A percentile compares a stretch with the other conserved stretches of the same genome.
Evolutionary conservation across 2,329 filamentous ascomycete species (phyloP).

Genomic region (Aphanoascus verrucosus): DNA sequence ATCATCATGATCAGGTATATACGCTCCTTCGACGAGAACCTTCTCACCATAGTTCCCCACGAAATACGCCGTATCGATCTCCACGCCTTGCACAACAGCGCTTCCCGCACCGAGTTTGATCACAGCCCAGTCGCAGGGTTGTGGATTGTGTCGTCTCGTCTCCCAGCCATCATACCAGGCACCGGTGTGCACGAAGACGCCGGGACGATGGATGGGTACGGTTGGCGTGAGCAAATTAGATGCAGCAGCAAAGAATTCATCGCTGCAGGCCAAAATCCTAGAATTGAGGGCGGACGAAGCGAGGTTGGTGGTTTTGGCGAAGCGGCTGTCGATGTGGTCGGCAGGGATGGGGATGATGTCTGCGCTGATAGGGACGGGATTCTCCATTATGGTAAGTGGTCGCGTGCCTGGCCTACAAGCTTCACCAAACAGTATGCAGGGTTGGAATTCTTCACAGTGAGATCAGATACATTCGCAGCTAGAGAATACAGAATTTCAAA

Average conservation of each 20-base stretch:
- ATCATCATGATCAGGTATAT: conserved; percentile 17
- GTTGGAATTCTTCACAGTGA: not conserved
- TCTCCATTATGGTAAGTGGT: conserved; percentile 5
- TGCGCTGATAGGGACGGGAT: not conserved
- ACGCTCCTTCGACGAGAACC: conserved; percentile 31
- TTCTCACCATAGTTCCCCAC: conserved; percentile 38
- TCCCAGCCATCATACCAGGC: conserved; percentile 59
- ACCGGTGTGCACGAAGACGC: conserved; percentile 49
- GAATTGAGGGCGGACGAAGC: conserved; percentile 40
- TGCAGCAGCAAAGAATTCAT: conserved; percentile 53
- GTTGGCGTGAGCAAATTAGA: conserved; percentile 49
- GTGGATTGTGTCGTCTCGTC: conserved; percentile 49
- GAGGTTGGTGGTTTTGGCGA: conserved; percentile 45
- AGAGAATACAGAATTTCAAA: no score
- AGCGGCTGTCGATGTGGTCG: conserved; percentile 44
- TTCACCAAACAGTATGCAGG: not conserved
- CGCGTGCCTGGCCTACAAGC: not conserved
- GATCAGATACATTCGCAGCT: no score
- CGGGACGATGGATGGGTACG: conserved; percentile 45
- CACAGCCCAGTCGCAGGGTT: conserved; percentile 50
- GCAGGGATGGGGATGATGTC: conserved; percentile 32
- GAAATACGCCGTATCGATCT: conserved; percentile 38
- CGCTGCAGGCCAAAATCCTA: conserved; percentile 45
- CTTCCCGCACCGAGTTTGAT: conserved; percentile 45
- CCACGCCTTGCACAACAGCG: conserved; percentile 32